These are phyloP conservation scores for Eragrostis curvula DNA, from an alignment of 176 grass and related monocot species.

Conservation along the genomic window DNA sequence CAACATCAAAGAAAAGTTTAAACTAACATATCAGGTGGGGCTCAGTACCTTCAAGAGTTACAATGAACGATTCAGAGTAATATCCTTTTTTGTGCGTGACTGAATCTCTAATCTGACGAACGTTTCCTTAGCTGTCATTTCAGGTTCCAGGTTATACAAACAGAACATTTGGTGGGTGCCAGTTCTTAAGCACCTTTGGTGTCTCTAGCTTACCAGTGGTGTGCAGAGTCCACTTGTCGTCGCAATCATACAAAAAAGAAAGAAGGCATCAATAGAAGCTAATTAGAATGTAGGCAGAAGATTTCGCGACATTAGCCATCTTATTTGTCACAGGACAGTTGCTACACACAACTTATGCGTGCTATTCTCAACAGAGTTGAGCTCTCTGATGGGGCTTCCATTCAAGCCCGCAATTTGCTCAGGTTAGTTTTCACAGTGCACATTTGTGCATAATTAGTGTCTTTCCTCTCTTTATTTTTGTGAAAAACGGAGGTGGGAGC, in stretches of 20 bases:
- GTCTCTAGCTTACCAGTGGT: constrained; percentile 12
- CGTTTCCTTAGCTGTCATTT: neutral
- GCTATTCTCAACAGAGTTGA: neutral
- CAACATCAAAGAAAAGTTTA: constrained; percentile 19
- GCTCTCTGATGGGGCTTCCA: neutral
- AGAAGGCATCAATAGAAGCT: neutral
- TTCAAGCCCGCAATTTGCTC: neutral
- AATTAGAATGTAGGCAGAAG: neutral
- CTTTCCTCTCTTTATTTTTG: neutral
- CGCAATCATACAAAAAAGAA: constrained; percentile 13
- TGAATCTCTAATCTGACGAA: neutral
- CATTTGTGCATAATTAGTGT: neutral
- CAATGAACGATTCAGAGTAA: neutral
- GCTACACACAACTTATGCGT: neutral
- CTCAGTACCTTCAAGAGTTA: neutral
- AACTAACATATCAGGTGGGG: neutral
- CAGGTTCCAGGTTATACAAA: constrained; percentile 6
- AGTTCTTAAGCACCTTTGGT: neutral
- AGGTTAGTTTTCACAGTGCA: constrained; percentile 1
- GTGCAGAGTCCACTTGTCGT: constrained; percentile 18
- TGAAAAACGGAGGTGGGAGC: neutral
- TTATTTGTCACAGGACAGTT: neutral
- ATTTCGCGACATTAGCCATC: neutral
- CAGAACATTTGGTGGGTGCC: neutral
- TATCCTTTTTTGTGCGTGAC: neutral